Percentiles rank a stretch among this genome's conserved stretches.
phyloP scores from a whole-genome alignment of 768 basidiomycete species.

The Naganishia randhawae region DNA sequence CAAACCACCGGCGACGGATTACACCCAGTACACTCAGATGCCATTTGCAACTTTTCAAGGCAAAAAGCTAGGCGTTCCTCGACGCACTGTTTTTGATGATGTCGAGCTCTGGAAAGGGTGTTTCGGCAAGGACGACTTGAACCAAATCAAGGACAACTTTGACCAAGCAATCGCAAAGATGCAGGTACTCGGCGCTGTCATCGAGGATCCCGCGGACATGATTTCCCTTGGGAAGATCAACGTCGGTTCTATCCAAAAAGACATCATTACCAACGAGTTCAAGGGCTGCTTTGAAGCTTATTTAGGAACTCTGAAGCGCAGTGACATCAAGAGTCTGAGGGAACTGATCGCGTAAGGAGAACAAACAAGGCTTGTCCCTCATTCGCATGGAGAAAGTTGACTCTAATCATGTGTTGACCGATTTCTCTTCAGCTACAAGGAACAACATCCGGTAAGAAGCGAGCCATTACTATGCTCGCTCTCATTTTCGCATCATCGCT shows the following conservation, averaged over 20 bases:
- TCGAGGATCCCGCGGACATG: not conserved
- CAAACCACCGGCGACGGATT: not conserved
- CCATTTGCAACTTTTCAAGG: not conserved
- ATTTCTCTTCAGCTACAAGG: not conserved
- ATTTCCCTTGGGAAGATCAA: not conserved
- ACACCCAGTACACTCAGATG: not conserved
- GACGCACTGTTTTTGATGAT: not conserved
- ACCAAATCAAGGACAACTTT: not conserved
- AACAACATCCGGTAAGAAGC: slow-evolving; percentile 2
- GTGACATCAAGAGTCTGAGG: not conserved
- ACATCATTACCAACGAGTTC: slow-evolving; percentile 3
- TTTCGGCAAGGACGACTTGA: not conserved
- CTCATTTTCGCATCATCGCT: no score
- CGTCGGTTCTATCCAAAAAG: not conserved
- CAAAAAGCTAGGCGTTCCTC: not conserved
- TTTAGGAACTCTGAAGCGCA: not conserved
- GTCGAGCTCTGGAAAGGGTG: not conserved
- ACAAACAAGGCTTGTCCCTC: not conserved
- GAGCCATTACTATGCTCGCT: slow-evolving; percentile 33
- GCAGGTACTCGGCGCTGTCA: not conserved
- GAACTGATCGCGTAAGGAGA: slow-evolving; percentile 18
- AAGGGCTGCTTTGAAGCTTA: slow-evolving; percentile 1
- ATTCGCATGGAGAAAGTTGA: not conserved
- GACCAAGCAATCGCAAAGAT: not conserved
- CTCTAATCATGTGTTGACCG: not conserved